phyloP scores from a whole-genome alignment of 441 rosid species.

The Rhodomyrtus psidioides region DNA sequence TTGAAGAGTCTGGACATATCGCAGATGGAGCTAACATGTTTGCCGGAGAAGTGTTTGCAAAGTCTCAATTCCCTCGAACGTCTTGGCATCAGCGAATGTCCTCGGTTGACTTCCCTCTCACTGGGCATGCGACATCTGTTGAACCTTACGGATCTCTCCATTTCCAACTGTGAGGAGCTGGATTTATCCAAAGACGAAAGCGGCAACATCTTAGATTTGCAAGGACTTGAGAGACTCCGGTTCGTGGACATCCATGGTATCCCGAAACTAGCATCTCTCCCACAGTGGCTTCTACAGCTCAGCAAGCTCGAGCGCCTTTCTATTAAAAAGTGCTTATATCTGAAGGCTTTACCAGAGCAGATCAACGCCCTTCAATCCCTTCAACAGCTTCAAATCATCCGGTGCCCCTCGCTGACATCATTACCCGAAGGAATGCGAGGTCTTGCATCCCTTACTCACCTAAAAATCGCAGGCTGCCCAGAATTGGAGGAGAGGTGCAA shows the following conservation, averaged over 20 bases:
- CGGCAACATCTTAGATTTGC: neutral
- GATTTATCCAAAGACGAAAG: neutral
- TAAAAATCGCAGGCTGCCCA: fast-evolving
- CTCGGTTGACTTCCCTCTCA: neutral
- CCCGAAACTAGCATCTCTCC: neutral
- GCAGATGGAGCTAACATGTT: neutral
- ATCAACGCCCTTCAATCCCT: neutral
- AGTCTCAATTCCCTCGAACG: neutral
- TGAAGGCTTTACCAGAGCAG: neutral
- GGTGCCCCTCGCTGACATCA: neutral
- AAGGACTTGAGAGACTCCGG: neutral
- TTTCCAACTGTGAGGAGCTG: neutral
- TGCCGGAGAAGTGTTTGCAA: neutral
- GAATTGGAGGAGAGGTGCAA: neutral
- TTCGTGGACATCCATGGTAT: fast-evolving
- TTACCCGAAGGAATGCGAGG: neutral
- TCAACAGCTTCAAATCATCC: fast-evolving
- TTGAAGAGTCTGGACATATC: neutral
- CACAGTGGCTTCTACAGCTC: neutral
- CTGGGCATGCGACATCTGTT: too few species aligned
- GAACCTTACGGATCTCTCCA: too few species aligned
- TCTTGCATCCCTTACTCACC: neutral
- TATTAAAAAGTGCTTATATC: fast-evolving
- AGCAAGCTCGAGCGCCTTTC: fast-evolving
- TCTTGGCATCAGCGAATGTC: neutral